phyloP scores from a whole-genome alignment of 169 alveolate species.

The Plasmodium knowlesi region DNA sequence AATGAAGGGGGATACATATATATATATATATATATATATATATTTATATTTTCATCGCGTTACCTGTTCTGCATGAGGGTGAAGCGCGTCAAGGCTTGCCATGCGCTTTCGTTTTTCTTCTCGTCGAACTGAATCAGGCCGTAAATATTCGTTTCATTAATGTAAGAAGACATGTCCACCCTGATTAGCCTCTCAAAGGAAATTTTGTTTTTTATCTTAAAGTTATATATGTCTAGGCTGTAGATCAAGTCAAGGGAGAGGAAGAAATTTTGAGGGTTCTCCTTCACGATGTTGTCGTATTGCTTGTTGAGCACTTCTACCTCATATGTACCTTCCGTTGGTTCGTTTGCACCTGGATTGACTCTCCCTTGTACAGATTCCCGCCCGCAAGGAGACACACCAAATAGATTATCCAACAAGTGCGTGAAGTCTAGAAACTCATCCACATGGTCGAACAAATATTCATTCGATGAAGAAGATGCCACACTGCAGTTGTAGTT shows the following conservation, averaged over 20 bases:
- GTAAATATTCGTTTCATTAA: conserved; percentile 57
- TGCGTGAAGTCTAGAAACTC: conserved; percentile 28
- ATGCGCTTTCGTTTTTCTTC: conserved; percentile 9
- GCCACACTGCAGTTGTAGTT: conserved; percentile 1
- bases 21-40: no score
- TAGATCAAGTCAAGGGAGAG: conserved; percentile 53
- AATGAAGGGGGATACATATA: neutral
- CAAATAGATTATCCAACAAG: conserved; percentile 14
- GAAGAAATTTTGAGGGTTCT: conserved; percentile 29
- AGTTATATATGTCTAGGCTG: conserved; percentile 34
- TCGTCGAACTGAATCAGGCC: conserved; percentile 47
- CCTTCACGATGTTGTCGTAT: conserved; percentile 18
- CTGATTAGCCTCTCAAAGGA: conserved; percentile 47
- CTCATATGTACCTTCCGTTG: neutral
- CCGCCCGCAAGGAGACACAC: neutral
- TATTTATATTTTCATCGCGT: no score
- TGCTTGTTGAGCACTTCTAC: neutral
- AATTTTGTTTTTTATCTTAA: conserved; percentile 58
- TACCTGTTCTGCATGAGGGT: conserved; percentile 52
- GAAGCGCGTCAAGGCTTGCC: conserved; percentile 40
- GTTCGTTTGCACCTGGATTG: neutral
- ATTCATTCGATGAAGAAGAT: neutral
- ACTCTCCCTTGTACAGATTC: neutral
- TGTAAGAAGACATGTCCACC: conserved; percentile 41
- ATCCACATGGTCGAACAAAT: conserved; percentile 14